Conservation (phyloP, 352 stramenopile genomes). For the Hyaloperonospora arabidopsidis region DNA sequence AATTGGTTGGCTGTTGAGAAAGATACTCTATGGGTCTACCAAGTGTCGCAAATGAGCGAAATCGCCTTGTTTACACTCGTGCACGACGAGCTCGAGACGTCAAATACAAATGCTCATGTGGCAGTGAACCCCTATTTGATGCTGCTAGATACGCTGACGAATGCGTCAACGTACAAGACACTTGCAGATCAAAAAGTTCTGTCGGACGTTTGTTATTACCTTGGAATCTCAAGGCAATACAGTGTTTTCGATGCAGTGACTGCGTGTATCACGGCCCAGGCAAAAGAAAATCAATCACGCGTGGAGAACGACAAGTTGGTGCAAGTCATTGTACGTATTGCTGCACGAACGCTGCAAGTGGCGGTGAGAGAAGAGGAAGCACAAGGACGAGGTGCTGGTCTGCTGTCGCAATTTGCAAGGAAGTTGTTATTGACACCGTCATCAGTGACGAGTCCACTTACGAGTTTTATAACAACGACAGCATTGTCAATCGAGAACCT, state of each 20-base stretch:
- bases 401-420: conserved; percentile 21
- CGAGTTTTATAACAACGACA: conserved; percentile 10
- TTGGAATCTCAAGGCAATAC: conserved; percentile 21
- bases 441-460: conserved; percentile 20
- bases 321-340: conserved; percentile 24
- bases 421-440: conserved; percentile 26
- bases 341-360: conserved; percentile 16
- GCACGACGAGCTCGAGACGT: conserved; percentile 17
- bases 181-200: conserved; percentile 15
- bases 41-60: conserved; percentile 39
- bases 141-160: conserved; percentile 42
- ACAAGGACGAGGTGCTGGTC: conserved; percentile 1
- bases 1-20: conserved; percentile 30
- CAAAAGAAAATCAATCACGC: conserved; percentile 4
- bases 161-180: conserved; percentile 22
- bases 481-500: background rate
- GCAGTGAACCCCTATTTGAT: conserved; percentile 40
- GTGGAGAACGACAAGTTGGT: conserved; percentile 23
- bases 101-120: conserved; percentile 2
- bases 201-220: conserved; percentile 20
- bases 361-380: conserved; percentile 1
- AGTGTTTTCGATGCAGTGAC: conserved; percentile 32
- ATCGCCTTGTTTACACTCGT: conserved; percentile 35
- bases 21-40: conserved; percentile 38
- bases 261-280: conserved; percentile 23